These are phyloP conservation scores for Yamadazyma triangularis DNA, from an alignment of 1,139 yeast species.

Conservation along the genomic window DNA sequence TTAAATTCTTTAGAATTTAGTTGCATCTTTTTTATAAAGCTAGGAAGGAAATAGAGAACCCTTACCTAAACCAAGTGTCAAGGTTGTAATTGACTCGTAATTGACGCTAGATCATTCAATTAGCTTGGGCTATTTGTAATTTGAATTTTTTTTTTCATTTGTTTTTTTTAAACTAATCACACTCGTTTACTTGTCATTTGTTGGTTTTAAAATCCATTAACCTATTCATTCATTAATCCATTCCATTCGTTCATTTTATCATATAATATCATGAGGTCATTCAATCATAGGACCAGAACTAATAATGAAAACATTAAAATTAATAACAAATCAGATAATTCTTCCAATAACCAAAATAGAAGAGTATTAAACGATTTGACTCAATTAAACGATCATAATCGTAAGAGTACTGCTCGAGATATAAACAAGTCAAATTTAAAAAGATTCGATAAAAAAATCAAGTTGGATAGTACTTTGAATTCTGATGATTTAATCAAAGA, in stretches of 20 bases:
- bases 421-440: too few species aligned
- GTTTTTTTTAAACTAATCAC: too few species aligned
- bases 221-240: background rate
- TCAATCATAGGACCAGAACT: background rate
- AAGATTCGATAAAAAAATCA: background rate
- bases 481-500: background rate
- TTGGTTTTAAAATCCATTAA: too few species aligned
- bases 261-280: background rate
- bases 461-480: background rate
- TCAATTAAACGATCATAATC: slow-evolving; percentile 3
- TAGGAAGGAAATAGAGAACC: too few species aligned
- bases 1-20: too few species aligned
- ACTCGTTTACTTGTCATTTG: too few species aligned
- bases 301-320: background rate
- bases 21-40: too few species aligned
- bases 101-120: too few species aligned
- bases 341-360: background rate
- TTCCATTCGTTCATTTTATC: background rate
- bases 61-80: too few species aligned
- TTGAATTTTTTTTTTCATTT: too few species aligned
- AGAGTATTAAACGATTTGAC: background rate
- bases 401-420: background rate
- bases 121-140: too few species aligned
- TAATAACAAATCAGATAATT: background rate
- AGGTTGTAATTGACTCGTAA: too few species aligned